These are phyloP conservation scores for Cryphonectria japonica DNA, from an alignment of 2,329 filamentous ascomycete species.

Conservation along the genomic window DNA sequence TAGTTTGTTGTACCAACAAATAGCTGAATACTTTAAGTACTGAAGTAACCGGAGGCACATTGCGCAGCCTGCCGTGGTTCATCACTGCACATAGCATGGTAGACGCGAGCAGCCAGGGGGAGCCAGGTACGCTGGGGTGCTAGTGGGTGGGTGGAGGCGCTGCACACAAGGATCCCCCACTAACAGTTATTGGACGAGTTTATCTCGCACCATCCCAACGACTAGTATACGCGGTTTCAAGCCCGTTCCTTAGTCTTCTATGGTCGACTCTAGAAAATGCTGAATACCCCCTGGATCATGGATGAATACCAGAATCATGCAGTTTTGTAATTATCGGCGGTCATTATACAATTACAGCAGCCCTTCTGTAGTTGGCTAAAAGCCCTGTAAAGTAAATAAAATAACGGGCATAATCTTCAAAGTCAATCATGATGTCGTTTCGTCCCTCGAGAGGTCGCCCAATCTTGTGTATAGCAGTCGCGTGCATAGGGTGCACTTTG, in stretches of 20 bases:
- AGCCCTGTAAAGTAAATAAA: slow-evolving; percentile 6
- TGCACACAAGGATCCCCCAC: not conserved
- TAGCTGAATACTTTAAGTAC: not conserved
- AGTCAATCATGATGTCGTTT: slow-evolving; percentile 19
- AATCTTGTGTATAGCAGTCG: slow-evolving; percentile 8
- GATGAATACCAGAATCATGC: slow-evolving; percentile 12
- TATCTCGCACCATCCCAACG: not conserved
- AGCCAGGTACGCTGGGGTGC: not conserved
- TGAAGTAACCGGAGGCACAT: not conserved
- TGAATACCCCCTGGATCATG: not conserved
- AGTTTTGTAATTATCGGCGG: slow-evolving; percentile 12
- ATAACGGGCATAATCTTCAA: slow-evolving; percentile 7
- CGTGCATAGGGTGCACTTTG: not conserved
- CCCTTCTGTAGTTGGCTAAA: not conserved
- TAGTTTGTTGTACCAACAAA: not conserved
- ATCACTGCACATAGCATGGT: too few species aligned
- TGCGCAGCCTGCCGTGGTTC: slow-evolving; percentile 13
- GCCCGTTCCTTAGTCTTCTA: not conserved
- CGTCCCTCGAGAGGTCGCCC: not conserved
- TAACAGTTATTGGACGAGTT: not conserved
- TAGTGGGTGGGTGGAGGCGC: not conserved
- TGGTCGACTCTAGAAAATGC: not conserved
- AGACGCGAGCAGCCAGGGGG: not conserved
- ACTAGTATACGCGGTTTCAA: not conserved
- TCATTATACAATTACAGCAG: slow-evolving; percentile 29